Evolutionary conservation across 2,329 filamentous ascomycete species (phyloP).

Genomic region (Paecilomyces formosus): DNA sequence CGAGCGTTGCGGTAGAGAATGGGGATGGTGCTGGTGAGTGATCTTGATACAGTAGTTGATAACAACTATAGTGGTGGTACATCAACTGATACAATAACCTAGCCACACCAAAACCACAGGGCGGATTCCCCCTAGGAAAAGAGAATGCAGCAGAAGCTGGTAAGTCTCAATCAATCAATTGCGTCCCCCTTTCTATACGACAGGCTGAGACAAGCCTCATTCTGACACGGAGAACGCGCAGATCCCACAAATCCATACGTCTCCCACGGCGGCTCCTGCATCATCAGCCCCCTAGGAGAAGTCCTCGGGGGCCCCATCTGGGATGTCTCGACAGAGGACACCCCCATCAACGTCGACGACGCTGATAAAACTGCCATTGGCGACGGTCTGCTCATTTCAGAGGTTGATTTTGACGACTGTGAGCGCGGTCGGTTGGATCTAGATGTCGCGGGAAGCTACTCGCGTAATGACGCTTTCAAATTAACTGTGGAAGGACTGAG

Average conservation of each 20-base stretch:
- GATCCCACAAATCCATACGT: conserved; percentile 45
- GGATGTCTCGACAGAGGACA: conserved; percentile 48
- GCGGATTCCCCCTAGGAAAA: conserved; percentile 10
- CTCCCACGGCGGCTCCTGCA: conserved; percentile 72
- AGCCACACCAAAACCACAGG: conserved; percentile 1
- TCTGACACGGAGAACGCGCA: conserved; percentile 1
- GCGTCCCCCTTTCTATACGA: neutral
- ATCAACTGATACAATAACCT: neutral
- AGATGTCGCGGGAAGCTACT: conserved; percentile 80
- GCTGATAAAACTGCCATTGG: conserved; percentile 7
- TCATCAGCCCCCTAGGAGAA: conserved; percentile 72
- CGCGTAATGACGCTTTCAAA: conserved; percentile 60
- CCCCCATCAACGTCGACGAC: conserved; percentile 43
- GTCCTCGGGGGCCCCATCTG: conserved; percentile 74
- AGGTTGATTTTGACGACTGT: conserved; percentile 85
- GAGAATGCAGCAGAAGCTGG: conserved; percentile 33
- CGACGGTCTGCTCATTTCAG: conserved; percentile 55
- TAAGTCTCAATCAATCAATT: conserved; percentile 26
- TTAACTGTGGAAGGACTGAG: conserved; percentile 54
- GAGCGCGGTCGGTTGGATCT: conserved; percentile 72
- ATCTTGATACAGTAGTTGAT: neutral
- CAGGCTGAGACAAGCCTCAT: neutral
- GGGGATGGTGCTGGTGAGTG: neutral
- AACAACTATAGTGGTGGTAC: neutral
- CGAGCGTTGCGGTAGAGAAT: conserved; percentile 1